Percentiles rank a stretch among this genome's conserved stretches.
These are phyloP conservation scores for Penicillium palitans DNA, from an alignment of 2,329 filamentous ascomycete species.

Conservation along the genomic window DNA sequence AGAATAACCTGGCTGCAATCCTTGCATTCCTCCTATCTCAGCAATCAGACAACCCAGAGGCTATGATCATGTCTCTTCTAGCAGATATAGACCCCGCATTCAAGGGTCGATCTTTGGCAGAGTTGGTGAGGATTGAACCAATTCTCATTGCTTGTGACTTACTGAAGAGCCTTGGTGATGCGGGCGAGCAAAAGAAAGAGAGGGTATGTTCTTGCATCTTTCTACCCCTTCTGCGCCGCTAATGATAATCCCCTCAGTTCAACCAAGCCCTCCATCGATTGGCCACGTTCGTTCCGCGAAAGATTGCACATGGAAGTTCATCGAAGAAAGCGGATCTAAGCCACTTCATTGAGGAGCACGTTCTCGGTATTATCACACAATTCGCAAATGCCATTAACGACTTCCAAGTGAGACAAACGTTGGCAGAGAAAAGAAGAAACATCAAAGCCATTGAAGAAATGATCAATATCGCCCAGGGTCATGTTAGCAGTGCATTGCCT, in stretches of 20 bases:
- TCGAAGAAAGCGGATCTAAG: constrained; percentile 58
- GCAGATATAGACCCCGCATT: constrained; percentile 70
- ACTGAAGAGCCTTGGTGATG: constrained; percentile 75
- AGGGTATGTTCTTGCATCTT: constrained; percentile 52
- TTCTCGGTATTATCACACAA: constrained; percentile 81
- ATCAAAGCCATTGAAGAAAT: constrained; percentile 86
- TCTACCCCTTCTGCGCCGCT: constrained; percentile 2
- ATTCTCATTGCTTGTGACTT: constrained; percentile 76
- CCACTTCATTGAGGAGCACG: constrained; percentile 76
- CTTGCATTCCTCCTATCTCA: constrained; percentile 60
- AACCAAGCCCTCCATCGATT: constrained; percentile 55
- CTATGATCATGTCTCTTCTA: constrained; percentile 67
- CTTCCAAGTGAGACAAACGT: constrained; percentile 55
- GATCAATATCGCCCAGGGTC: constrained; percentile 71
- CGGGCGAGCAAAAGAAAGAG: constrained; percentile 52
- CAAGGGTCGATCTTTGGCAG: constrained; percentile 62
- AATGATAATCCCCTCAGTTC: constrained; percentile 28
- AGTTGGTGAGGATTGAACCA: constrained; percentile 72
- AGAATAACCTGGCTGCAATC: constrained; percentile 59
- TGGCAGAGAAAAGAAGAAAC: constrained; percentile 71
- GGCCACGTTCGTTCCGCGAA: constrained; percentile 53
- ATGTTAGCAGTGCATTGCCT: constrained; percentile 76
- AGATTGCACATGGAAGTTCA: constrained; percentile 47
- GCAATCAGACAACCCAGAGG: constrained; percentile 64
- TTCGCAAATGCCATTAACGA: constrained; percentile 80